Evolutionary conservation across 495 filamentous ascomycete genomes (phyloP).

Genomic region (Copromyces sp.): DNA sequence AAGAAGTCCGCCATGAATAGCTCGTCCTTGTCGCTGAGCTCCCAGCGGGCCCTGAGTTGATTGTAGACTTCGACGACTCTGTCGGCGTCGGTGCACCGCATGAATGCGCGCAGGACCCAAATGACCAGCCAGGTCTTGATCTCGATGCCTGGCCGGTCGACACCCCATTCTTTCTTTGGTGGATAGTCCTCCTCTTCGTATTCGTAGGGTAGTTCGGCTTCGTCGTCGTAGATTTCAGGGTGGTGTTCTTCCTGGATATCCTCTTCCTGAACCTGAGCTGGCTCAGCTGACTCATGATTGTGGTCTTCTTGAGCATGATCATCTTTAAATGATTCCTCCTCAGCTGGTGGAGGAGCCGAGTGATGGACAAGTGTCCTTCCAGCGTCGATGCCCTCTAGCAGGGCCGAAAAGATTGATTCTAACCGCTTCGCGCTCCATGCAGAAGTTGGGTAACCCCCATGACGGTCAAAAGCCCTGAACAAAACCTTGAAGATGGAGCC

Average conservation of each 20-base stretch:
- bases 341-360: neutral
- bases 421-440: conserved; percentile 56
- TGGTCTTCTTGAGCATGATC: neutral
- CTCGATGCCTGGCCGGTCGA: conserved; percentile 23
- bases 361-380: neutral
- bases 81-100: conserved; percentile 24
- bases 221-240: neutral
- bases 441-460: conserved; percentile 52
- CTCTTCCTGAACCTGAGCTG: neutral
- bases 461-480: conserved; percentile 63
- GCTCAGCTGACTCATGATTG: neutral
- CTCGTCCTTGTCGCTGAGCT: conserved; percentile 16
- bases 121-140: conserved; percentile 41
- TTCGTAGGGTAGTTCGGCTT: neutral
- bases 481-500: conserved; percentile 55
- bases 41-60: conserved; percentile 28
- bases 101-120: conserved; percentile 39
- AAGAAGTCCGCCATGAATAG: conserved; percentile 32
- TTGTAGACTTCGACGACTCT: conserved; percentile 34
- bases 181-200: neutral
- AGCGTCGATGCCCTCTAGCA: conserved; percentile 32
- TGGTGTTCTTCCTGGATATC: neutral
- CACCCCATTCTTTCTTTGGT: neutral
- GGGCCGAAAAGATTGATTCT: conserved; percentile 36
- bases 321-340: neutral